Percentiles rank a stretch among this genome's conserved stretches.
Conservation (phyloP, 306 rosid species). For the Castanopsis chinensis region DNA sequence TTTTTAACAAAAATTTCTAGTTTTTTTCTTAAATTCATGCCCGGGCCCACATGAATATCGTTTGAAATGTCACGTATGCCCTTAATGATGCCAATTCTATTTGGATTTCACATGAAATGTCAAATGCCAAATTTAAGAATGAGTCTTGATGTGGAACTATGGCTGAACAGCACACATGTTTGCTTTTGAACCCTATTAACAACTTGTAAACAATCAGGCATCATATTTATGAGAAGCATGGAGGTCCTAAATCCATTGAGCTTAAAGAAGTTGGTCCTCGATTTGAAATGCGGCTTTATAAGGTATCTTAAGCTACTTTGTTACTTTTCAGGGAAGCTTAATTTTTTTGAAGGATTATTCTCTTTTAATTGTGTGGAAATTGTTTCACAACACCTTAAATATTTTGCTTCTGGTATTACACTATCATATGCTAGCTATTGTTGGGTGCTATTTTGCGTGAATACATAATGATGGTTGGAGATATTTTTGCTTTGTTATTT, state of each 20-base stretch:
- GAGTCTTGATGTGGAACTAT: background rate
- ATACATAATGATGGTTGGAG: background rate
- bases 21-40: too few species aligned
- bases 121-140: background rate
- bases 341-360: slow-evolving; percentile 12
- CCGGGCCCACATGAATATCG: too few species aligned
- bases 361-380: background rate
- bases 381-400: background rate
- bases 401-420: background rate
- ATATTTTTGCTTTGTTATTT: background rate
- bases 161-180: background rate
- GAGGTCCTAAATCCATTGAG: slow-evolving; percentile 77
- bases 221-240: slow-evolving; percentile 77
- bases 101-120: too few species aligned
- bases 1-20: too few species aligned
- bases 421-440: background rate
- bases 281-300: slow-evolving; percentile 71
- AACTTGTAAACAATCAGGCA: slow-evolving; percentile 47
- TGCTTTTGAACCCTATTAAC: slow-evolving; percentile 4
- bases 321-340: slow-evolving; percentile 2
- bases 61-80: too few species aligned
- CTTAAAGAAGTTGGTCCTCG: slow-evolving; percentile 96
- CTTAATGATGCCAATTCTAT: background rate
- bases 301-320: slow-evolving; percentile 47
- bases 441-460: background rate